These are phyloP conservation scores for Diddensiella caesifluorescens DNA, from an alignment of 805 yeast species.

Conservation along the genomic window DNA sequence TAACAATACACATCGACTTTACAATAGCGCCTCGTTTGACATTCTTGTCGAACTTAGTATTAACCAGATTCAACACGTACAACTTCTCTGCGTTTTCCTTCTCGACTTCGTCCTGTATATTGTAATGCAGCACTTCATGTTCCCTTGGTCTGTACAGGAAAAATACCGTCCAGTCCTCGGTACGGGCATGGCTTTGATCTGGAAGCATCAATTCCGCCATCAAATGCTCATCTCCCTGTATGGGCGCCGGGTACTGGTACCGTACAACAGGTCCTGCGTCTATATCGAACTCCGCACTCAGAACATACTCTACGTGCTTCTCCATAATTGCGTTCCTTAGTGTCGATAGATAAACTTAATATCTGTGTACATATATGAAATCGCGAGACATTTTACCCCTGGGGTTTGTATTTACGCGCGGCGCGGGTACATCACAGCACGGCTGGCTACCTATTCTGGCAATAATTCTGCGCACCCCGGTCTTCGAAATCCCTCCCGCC, in stretches of 20 bases:
- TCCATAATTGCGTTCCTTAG: constrained; percentile 1
- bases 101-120: constrained; percentile 22
- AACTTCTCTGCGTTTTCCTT: constrained; percentile 40
- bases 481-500: no score
- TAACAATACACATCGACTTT: constrained; percentile 54
- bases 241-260: constrained; percentile 50
- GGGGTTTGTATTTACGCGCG: no score
- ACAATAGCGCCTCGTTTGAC: constrained; percentile 56
- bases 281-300: constrained; percentile 77
- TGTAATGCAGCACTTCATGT: constrained; percentile 26
- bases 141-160: constrained; percentile 33
- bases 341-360: no score
- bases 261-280: constrained; percentile 64
- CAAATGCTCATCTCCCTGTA: constrained; percentile 23
- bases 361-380: no score
- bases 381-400: no score
- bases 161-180: constrained; percentile 52
- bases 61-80: constrained; percentile 54
- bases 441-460: no score
- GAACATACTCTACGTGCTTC: constrained; percentile 46
- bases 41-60: constrained; percentile 38
- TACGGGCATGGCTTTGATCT: constrained; percentile 51
- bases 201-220: constrained; percentile 58
- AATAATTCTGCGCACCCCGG: no score
- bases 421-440: no score